Base-by-base conservation (phyloP, 768 basidiomycete genomes). In the Agrocybe pediades region DNA sequence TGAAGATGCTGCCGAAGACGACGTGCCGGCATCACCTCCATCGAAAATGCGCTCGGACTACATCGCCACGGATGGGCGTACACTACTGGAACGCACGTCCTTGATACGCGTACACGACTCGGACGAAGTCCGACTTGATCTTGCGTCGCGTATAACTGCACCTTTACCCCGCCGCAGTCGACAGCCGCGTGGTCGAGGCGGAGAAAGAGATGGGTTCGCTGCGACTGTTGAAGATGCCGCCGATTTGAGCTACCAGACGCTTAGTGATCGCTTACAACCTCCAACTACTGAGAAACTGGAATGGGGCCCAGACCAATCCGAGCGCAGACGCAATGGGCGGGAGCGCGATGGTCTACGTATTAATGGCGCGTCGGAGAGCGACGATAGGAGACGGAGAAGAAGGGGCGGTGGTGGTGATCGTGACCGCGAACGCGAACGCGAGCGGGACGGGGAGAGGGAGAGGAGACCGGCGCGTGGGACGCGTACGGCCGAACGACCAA, bases 11-110 rank as follows among this genome's bases (percentile, higher is more conserved):
- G 41, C 45, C 2, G 49, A 56, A 36, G 55, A 60, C 9, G 44
- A 43, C 6, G 33, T 46, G 6, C 72, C 77, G 2, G 67, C 76
- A 9, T 77, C 79, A 0, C 83, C 84, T 5, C 78, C 80, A 9
- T 87, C 86, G 15, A 85, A 82, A 64, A 86, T 86, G 83, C 83
- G 82, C 16, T 83, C 84, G 11, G 87, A 90, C 62, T 81, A 84
- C 53, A 82, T 86, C 41, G 74, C 71, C 2, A 63, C 58, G 0
- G 77, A 81, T 50, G 79, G 79, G 17, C 71, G 79, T 55, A 79
- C 85, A 39, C 66, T 85, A 2, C 68, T 86, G 11, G 78, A 86
- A 43, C 79, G 81, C n/a, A 83, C 84, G 17, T 82, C 81, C 0
- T 55, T 65, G 7, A 68, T 79, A 39, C 78, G 81, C 23, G 63